phyloP scores from a whole-genome alignment of 306 rosid species.

The Clitoria ternatea region DNA sequence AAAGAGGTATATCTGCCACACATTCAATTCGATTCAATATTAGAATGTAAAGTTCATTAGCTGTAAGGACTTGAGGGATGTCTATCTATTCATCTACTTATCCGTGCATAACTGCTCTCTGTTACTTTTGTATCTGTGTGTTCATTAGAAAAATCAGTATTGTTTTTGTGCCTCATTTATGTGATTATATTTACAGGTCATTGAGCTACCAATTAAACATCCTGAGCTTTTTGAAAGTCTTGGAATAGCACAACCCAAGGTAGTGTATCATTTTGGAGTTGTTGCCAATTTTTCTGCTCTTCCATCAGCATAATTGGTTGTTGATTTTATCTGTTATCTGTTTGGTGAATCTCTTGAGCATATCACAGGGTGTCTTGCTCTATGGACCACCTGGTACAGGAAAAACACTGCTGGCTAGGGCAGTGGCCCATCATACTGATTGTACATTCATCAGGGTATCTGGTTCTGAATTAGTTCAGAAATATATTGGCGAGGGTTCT shows the following conservation, averaged over 20 bases:
- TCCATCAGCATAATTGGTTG: background rate
- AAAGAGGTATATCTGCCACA: constrained; percentile 62
- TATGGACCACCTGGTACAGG: constrained; percentile 99
- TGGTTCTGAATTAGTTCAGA: constrained; percentile 96
- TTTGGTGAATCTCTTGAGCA: constrained; percentile 20
- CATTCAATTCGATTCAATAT: constrained; percentile 4
- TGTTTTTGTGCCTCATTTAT: constrained; percentile 7
- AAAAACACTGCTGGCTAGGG: constrained; percentile 96
- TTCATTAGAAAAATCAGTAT: background rate
- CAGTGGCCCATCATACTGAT: constrained; percentile 98
- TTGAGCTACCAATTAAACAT: constrained; percentile 96
- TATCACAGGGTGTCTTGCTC: constrained; percentile 75
- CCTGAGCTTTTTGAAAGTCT: constrained; percentile 99
- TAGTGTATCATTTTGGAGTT: constrained; percentile 19
- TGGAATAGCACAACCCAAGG: constrained; percentile 99
- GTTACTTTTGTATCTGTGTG: background rate
- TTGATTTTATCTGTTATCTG: background rate
- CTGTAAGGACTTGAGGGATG: background rate
- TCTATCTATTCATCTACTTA: background rate
- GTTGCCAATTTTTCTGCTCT: background rate
- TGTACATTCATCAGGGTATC: constrained; percentile 99
- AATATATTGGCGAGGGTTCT: constrained; percentile 99
- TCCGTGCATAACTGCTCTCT: background rate
- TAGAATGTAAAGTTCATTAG: background rate
- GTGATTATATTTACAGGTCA: constrained; percentile 55